Percentiles rank a stretch among this genome's conserved stretches.
Evolutionary conservation across 192 early-diverging fungal genomes (phyloP).

Genomic region (Podila epicladia): DNA sequence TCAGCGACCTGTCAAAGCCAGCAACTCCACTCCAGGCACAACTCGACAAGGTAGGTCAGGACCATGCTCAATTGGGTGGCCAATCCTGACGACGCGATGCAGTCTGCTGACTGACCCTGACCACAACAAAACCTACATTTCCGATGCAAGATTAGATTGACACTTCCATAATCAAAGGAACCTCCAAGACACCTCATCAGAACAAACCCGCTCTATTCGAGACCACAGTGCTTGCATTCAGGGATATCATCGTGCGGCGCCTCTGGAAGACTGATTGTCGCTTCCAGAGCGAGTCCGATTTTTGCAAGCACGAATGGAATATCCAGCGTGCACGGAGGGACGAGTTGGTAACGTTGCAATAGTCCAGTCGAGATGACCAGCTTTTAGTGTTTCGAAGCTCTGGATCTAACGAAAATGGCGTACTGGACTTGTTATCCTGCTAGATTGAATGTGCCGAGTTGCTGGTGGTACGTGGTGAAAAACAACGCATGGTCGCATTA

Average conservation of each 20-base stretch:
- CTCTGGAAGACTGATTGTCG: constrained; percentile 33
- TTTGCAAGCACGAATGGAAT: constrained; percentile 46
- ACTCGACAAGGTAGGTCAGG: constrained; percentile 19
- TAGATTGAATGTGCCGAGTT: constrained; percentile 47
- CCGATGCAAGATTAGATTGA: background rate
- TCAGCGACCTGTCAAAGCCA: constrained; percentile 33
- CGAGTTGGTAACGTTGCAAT: constrained; percentile 5
- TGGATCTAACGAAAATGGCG: background rate
- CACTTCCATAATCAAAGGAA: constrained; percentile 4
- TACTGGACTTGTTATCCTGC: background rate
- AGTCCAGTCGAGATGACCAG: background rate
- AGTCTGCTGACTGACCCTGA: too few relatives aligned
- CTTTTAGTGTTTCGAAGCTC: background rate
- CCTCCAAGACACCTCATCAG: constrained; percentile 5
- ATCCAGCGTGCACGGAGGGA: constrained; percentile 22
- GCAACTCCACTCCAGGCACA: constrained; percentile 22
- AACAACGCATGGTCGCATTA: background rate
- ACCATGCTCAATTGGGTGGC: background rate
- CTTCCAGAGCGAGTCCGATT: constrained; percentile 36
- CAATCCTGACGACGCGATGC: background rate
- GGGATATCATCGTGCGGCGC: constrained; percentile 33
- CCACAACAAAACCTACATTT: too few relatives aligned
- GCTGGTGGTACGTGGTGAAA: constrained; percentile 8
- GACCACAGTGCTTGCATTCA: constrained; percentile 32
- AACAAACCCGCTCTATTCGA: constrained; percentile 16